Conservation (phyloP, 2,329 filamentous ascomycete genomes). For the Aspergillus tubingensis region DNA sequence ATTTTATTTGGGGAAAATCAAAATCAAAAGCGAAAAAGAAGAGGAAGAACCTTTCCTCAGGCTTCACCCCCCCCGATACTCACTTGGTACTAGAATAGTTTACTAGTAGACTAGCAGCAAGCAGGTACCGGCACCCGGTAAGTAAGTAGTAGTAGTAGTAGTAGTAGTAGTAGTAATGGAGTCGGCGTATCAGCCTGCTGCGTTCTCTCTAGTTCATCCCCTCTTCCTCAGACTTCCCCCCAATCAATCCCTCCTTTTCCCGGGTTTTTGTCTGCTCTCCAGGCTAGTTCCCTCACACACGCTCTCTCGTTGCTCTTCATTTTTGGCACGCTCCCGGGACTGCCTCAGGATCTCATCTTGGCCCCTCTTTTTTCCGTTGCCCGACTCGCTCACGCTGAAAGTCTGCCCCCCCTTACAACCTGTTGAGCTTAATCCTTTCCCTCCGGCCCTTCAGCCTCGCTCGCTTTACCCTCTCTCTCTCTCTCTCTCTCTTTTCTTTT, state of each 20-base stretch:
- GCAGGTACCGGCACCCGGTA: neutral
- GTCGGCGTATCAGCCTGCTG: neutral
- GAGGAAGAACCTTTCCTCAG: neutral
- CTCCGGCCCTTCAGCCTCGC: slow-evolving; percentile 12
- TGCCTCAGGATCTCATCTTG: neutral
- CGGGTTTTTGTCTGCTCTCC: neutral
- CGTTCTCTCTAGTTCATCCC: neutral
- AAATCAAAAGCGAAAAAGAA: neutral
- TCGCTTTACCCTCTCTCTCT: slow-evolving; percentile 7
- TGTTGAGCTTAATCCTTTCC: slow-evolving; percentile 14
- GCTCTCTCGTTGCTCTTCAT: slow-evolving; percentile 2
- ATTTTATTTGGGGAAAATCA: neutral
- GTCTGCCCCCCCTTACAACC: slow-evolving; percentile 10
- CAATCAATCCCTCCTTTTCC: neutral
- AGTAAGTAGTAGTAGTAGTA: no score
- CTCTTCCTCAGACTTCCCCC: no score
- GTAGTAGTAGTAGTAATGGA: no score
- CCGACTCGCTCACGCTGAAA: neutral
- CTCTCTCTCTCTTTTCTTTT: slow-evolving; percentile 4
- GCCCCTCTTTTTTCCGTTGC: slow-evolving; percentile 8
- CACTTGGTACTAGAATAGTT: no score
- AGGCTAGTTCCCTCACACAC: neutral
- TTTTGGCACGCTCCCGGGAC: neutral
- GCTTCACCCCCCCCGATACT: neutral
- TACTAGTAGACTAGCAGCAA: neutral